Conservation (phyloP, 2,329 filamentous ascomycete genomes). For the Neocatenulostroma microsporum region DNA sequence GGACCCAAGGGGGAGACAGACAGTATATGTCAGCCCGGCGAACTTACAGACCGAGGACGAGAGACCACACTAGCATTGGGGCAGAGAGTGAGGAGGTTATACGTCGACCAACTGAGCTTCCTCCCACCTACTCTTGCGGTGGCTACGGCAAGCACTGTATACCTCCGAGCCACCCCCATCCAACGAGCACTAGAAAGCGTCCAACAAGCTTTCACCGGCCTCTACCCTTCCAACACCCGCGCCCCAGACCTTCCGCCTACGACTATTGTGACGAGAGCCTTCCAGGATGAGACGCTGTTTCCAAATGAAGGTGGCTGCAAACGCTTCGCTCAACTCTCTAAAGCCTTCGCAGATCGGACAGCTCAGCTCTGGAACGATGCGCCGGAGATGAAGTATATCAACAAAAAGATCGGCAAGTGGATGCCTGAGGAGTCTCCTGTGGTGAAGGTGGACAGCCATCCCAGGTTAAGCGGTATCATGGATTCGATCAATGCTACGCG, state of each 20-base stretch:
- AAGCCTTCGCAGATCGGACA: slow-evolving; percentile 41
- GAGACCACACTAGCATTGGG: slow-evolving; percentile 44
- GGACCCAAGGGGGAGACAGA: slow-evolving; percentile 66
- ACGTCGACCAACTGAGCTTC: slow-evolving; percentile 44
- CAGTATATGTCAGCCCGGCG: slow-evolving; percentile 62
- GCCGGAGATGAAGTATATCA: slow-evolving; percentile 76
- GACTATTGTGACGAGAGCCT: slow-evolving; percentile 38
- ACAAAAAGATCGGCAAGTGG: slow-evolving; percentile 69
- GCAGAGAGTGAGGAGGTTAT: slow-evolving; percentile 41
- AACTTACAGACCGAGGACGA: slow-evolving; percentile 44
- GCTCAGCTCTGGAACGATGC: slow-evolving; percentile 47
- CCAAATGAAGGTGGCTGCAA: slow-evolving; percentile 44
- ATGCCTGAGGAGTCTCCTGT: slow-evolving; percentile 63
- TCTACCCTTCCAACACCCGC: slow-evolving; percentile 39
- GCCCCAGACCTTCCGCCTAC: slow-evolving; percentile 37
- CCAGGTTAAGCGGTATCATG: slow-evolving; percentile 82
- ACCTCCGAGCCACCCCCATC: slow-evolving; percentile 43
- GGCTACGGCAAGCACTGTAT: slow-evolving; percentile 30
- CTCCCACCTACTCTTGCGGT: slow-evolving; percentile 38
- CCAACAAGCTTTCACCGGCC: slow-evolving; percentile 43
- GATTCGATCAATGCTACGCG: slow-evolving; percentile 86
- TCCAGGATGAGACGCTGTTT: slow-evolving; percentile 43
- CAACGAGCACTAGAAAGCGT: slow-evolving; percentile 44
- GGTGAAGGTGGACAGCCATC: slow-evolving; percentile 76
- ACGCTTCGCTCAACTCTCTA: slow-evolving; percentile 40